These are phyloP conservation scores for Poteriospumella lacustris DNA, from an alignment of 108 stramenopile species.

Conservation along the genomic window DNA sequence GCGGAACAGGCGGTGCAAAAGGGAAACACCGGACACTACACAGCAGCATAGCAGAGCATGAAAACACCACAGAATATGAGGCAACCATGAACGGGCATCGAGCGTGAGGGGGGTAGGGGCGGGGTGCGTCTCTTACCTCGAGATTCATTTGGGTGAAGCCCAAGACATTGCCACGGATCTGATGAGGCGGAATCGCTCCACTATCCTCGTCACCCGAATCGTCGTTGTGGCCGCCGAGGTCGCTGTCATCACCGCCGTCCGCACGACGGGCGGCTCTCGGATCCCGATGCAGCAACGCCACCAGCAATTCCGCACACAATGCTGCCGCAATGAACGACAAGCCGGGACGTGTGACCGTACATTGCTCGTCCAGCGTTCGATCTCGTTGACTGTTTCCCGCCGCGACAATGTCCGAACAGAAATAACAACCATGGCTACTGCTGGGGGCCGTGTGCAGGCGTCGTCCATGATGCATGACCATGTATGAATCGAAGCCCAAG, in stretches of 20 bases:
- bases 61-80: too few species aligned
- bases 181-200: slow-evolving; percentile 69
- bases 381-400: slow-evolving; percentile 87
- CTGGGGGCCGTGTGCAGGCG: not conserved
- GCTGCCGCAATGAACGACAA: slow-evolving; percentile 88
- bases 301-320: slow-evolving; percentile 88
- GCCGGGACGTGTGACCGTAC: slow-evolving; percentile 92
- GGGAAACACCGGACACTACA: slow-evolving; percentile 67
- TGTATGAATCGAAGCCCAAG: slow-evolving; percentile 87
- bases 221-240: slow-evolving; percentile 6
- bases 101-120: not conserved
- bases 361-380: slow-evolving; percentile 97
- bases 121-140: not conserved
- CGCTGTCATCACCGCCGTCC: not conserved
- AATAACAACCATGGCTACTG: slow-evolving; percentile 76
- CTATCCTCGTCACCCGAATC: slow-evolving; percentile 5
- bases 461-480: slow-evolving; percentile 92
- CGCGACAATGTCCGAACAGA: slow-evolving; percentile 95
- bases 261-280: slow-evolving; percentile 51
- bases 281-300: slow-evolving; percentile 83
- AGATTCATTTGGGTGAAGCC: slow-evolving; percentile 57
- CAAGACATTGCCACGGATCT: slow-evolving; percentile 83
- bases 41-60: slow-evolving; percentile 68
- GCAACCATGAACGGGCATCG: too few species aligned
- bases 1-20: slow-evolving; percentile 84